Evolutionary conservation across 75 land plant species (phyloP).

Genomic region (Pseudotsuga menziesii): DNA sequence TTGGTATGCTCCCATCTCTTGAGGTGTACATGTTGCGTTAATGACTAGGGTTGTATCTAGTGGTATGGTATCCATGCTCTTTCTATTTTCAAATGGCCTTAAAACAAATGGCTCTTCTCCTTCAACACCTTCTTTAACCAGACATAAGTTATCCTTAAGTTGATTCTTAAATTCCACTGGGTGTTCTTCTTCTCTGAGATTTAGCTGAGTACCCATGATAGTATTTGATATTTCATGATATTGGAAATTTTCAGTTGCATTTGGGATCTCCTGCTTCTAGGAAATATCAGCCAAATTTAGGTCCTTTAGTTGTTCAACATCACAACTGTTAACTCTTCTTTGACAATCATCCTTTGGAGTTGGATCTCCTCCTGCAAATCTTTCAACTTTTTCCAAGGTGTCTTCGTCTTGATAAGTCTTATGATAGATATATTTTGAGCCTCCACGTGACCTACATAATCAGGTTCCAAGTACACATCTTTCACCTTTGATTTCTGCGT

Average conservation of each 20-base stretch:
- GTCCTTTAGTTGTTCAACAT: not conserved
- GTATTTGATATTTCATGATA: too few relatives aligned
- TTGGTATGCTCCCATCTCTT: not conserved
- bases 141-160: not conserved
- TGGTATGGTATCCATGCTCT: not conserved
- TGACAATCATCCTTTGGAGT: not conserved
- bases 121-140: not conserved
- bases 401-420: not conserved
- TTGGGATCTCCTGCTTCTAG: not conserved
- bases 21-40: not conserved
- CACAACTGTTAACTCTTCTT: not conserved
- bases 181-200: not conserved
- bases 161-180: not conserved
- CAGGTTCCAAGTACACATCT: not conserved
- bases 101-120: too few relatives aligned
- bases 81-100: not conserved
- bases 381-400: not conserved
- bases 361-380: not conserved
- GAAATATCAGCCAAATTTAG: not conserved
- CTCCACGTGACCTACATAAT: too few relatives aligned
- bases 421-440: not conserved
- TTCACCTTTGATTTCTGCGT: not conserved
- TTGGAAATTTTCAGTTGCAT: not conserved
- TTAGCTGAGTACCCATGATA: not conserved
- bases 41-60: not conserved